Percentiles rank a stretch among this genome's conserved stretches.
Evolutionary conservation across 83 land plant genomes (phyloP).

Genomic region (Isoetes engelmannii): DNA sequence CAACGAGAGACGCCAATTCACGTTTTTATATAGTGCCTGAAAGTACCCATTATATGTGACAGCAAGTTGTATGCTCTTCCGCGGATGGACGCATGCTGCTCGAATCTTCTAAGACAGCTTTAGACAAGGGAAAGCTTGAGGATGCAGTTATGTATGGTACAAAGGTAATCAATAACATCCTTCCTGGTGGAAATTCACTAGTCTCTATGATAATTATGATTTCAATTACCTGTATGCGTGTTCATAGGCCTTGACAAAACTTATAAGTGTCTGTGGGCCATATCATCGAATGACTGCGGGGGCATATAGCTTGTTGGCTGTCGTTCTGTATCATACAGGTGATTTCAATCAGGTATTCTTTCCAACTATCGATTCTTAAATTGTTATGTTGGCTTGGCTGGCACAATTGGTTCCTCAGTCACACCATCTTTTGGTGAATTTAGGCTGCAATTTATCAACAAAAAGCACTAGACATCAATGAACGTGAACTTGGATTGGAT

Average conservation of each 20-base stretch:
- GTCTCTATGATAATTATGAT: background rate
- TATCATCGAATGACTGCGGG: conserved; percentile 13
- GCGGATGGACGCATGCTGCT: conserved; percentile 9
- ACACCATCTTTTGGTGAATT: background rate
- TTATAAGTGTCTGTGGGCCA: conserved; percentile 7
- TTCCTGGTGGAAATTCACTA: background rate
- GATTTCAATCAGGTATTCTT: conserved; percentile 8
- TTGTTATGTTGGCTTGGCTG: background rate
- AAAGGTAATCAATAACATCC: background rate
- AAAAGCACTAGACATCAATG: conserved; percentile 11
- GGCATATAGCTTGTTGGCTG: conserved; percentile 7
- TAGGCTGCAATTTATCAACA: conserved; percentile 7
- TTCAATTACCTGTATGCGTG: background rate
- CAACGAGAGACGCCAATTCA: background rate
- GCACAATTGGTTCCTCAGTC: background rate
- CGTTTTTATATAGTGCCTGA: background rate
- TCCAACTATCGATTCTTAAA: background rate
- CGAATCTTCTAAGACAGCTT: conserved; percentile 5
- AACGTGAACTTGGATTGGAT: conserved; percentile 6
- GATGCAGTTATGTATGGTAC: conserved; percentile 4
- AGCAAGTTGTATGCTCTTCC: conserved; percentile 3
- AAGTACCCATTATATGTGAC: background rate
- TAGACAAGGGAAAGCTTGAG: conserved; percentile 10
- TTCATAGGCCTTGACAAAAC: conserved; percentile 6
- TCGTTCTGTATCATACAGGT: conserved; percentile 8